phyloP scores from a whole-genome alignment of 2,329 filamentous ascomycete species.

The Exophiala dermatitidis region DNA sequence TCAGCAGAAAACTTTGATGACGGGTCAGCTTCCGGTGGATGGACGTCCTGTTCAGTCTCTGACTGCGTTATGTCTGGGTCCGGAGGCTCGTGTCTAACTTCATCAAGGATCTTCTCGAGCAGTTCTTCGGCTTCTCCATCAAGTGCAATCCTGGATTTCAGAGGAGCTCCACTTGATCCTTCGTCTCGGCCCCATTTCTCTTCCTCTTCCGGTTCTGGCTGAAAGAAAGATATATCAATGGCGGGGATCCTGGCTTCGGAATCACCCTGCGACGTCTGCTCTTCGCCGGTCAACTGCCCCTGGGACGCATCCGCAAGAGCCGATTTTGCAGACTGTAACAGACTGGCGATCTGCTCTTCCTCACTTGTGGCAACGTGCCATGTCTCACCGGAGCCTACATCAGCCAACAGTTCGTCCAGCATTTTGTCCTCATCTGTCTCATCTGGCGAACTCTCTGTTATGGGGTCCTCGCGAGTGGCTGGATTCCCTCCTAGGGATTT shows the following conservation, averaged over 20 bases:
- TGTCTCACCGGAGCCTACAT: slow-evolving; percentile 29
- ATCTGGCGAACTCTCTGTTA: slow-evolving; percentile 1
- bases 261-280: neutral
- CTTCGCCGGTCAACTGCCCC: slow-evolving; percentile 1
- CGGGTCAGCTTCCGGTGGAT: neutral
- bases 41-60: slow-evolving; percentile 6
- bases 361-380: slow-evolving; percentile 25
- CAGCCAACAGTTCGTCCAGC: slow-evolving; percentile 30
- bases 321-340: slow-evolving; percentile 26
- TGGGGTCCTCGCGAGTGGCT: neutral
- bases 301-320: slow-evolving; percentile 15
- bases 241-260: slow-evolving; percentile 5
- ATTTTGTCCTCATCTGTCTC: slow-evolving; percentile 27
- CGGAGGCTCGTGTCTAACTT: slow-evolving; percentile 23
- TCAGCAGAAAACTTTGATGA: neutral
- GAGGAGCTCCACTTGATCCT: neutral
- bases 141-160: slow-evolving; percentile 10
- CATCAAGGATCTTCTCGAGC: slow-evolving; percentile 30
- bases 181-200: slow-evolving; percentile 5
- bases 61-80: slow-evolving; percentile 4
- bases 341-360: slow-evolving; percentile 26
- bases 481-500: slow-evolving; percentile 19
- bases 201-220: slow-evolving; percentile 14
- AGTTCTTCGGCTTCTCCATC: slow-evolving; percentile 29
- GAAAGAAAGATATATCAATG: slow-evolving; percentile 24